Percentiles rank a stretch among this genome's conserved stretches.
phyloP scores from a whole-genome alignment of 1,139 yeast genomes.

The Lodderomyces theae region DNA sequence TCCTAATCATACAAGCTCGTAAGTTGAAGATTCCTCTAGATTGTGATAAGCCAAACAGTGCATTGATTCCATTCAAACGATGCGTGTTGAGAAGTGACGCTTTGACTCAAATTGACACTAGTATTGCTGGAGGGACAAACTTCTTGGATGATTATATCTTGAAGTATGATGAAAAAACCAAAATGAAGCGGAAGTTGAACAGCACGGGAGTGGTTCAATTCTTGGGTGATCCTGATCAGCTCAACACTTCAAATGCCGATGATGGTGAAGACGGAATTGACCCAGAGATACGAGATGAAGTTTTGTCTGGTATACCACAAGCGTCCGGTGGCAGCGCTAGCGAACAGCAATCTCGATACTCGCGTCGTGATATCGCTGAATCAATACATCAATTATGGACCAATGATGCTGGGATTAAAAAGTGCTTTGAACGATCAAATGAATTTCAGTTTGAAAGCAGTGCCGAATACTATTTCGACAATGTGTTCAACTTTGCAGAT shows the following conservation, averaged over 20 bases:
- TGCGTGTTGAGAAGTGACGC: conserved; percentile 56
- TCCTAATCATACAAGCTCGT: conserved; percentile 70
- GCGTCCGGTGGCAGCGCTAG: not conserved
- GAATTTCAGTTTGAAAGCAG: conserved; percentile 83
- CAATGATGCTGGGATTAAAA: conserved; percentile 62
- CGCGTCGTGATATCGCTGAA: conserved; percentile 53
- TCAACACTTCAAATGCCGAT: conserved; percentile 14
- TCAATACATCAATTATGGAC: conserved; percentile 70
- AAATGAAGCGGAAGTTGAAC: conserved; percentile 45
- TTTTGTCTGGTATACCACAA: conserved; percentile 9
- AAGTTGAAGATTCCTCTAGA: conserved; percentile 57
- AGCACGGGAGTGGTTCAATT: conserved; percentile 51
- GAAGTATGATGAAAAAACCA: conserved; percentile 57
- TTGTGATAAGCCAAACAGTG: conserved; percentile 54
- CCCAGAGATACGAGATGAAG: conserved; percentile 17
- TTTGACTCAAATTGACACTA: conserved; percentile 59
- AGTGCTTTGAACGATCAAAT: conserved; percentile 61
- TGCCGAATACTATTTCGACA: conserved; percentile 73
- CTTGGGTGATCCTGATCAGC: conserved; percentile 27
- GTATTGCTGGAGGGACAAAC: conserved; percentile 65
- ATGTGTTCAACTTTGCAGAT: conserved; percentile 60
- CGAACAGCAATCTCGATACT: conserved; percentile 7
- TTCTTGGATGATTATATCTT: conserved; percentile 64
- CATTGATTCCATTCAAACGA: conserved; percentile 46
- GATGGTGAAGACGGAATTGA: conserved; percentile 14